Evolutionary conservation across 805 yeast genomes (phyloP).

Genomic region (Yarrowia sp.): DNA sequence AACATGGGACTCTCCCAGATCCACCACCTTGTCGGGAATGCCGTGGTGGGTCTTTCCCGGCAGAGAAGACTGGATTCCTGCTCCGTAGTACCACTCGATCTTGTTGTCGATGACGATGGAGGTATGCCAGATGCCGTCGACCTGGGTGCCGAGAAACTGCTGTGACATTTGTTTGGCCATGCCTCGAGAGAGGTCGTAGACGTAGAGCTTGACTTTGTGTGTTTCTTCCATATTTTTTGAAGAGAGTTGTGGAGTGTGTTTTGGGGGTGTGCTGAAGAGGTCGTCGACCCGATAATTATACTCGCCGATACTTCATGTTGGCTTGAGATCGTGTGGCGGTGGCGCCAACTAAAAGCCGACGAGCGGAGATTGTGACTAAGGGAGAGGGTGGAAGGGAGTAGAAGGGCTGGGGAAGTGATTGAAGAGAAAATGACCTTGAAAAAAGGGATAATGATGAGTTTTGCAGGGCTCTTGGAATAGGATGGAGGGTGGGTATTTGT

Average conservation of each 20-base stretch:
- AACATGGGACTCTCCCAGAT: slow-evolving; percentile 53
- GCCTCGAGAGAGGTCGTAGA: slow-evolving; percentile 64
- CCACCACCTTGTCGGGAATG: slow-evolving; percentile 50
- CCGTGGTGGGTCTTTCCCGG: slow-evolving; percentile 65
- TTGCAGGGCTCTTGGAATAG: no score
- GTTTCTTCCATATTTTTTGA: slow-evolving; percentile 24
- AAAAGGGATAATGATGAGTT: no score
- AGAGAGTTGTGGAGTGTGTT: neutral
- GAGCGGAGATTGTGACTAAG: no score
- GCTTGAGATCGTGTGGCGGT: slow-evolving; percentile 1
- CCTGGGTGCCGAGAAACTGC: slow-evolving; percentile 49
- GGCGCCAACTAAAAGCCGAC: neutral
- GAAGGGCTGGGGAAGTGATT: no score
- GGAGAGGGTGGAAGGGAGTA: no score
- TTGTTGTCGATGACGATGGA: slow-evolving; percentile 52
- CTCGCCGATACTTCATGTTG: neutral
- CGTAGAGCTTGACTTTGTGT: slow-evolving; percentile 52
- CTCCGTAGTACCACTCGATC: slow-evolving; percentile 59
- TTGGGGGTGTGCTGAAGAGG: neutral
- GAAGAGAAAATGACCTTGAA: no score
- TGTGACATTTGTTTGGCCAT: slow-evolving; percentile 53
- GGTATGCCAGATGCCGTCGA: slow-evolving; percentile 70
- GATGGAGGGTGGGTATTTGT: no score
- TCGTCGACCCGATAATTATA: neutral
- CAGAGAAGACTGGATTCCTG: slow-evolving; percentile 49